These are phyloP conservation scores for Coemansia sp. DNA, from an alignment of 192 early-diverging fungal species.

Conservation along the genomic window DNA sequence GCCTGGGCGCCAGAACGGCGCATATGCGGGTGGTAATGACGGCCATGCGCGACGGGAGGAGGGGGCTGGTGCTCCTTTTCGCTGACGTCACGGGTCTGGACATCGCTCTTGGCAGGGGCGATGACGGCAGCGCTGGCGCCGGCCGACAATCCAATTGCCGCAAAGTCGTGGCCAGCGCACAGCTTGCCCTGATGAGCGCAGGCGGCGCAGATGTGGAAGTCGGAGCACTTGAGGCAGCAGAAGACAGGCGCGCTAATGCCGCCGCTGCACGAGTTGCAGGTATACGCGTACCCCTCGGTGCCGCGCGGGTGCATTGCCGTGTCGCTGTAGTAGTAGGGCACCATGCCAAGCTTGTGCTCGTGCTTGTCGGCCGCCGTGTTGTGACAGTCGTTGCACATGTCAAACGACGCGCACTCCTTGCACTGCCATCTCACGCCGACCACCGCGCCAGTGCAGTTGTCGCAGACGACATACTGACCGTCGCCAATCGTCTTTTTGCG, in stretches of 20 bases:
- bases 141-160: slow-evolving; percentile 14
- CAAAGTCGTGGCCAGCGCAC: slow-evolving; percentile 60
- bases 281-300: slow-evolving; percentile 11
- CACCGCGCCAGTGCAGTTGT: slow-evolving; percentile 57
- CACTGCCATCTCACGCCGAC: slow-evolving; percentile 60
- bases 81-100: slow-evolving; percentile 1
- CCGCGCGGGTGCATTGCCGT: slow-evolving; percentile 20
- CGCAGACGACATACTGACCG: slow-evolving; percentile 58
- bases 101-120: background rate
- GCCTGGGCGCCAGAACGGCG: background rate
- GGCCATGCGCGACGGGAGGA: slow-evolving; percentile 39
- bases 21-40: slow-evolving; percentile 9
- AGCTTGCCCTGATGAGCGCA: slow-evolving; percentile 29
- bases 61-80: background rate
- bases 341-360: slow-evolving; percentile 12
- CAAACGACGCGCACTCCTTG: slow-evolving; percentile 61
- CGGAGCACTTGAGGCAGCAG: slow-evolving; percentile 40
- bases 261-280: slow-evolving; percentile 39
- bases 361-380: slow-evolving; percentile 27
- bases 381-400: slow-evolving; percentile 62
- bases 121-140: background rate
- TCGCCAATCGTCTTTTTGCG: slow-evolving; percentile 17
- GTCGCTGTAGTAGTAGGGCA: slow-evolving; percentile 26
- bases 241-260: slow-evolving; percentile 20
- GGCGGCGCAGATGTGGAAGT: slow-evolving; percentile 39